Base-by-base conservation (phyloP, 768 basidiomycete species). In the Termitomyces sp. region DNA sequence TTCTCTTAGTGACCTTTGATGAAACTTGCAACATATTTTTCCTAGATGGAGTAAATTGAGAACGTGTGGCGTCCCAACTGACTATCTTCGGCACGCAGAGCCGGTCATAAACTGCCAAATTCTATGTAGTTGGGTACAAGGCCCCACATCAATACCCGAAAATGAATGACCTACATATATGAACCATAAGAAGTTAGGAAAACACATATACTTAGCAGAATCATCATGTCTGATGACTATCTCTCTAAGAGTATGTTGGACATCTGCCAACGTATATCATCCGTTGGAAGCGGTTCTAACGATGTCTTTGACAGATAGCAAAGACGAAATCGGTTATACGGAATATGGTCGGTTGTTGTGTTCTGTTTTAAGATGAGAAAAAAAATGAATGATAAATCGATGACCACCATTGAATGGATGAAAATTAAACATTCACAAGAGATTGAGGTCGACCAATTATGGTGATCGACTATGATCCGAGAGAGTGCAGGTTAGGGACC, bases 401-500 rank as follows among this genome's bases (percentile, higher is more conserved):
- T 49, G 40, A 20, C 46, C 51, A 49, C 39, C 32, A 18, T n/a
- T 29, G 12, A 43, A 43, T 33, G 25, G 23, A 44, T 40, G 15
- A 13, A 29, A 29, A 53, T n/a, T n/a, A 52, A 48, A 32, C 40
- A 43, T 49, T 43, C 54, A 48, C 49, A 59, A 39, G 44, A 3
- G 13, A 9, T 45, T 32, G 13, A 3, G 13, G 29, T 45, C 39
- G 13, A 52, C 50, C 39, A 29, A 20, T n/a, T 23, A 47, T 33
- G 51, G 48, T 11, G 29, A 29, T 44, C 33, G 35, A 38, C 38
- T 47, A 56, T 59, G 58, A 59, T 59, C 51, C 51, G 58, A 50
- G n/a, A n/a, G n/a, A 40, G 42, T 51, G 40, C n/a, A 15, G 49
- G 40, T 43, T 52, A 50, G 27, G 48, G 58, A 60, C 51, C 58